Base-by-base conservation (phyloP, 148 eudicot genomes). In the Arctostaphylos glauca region DNA sequence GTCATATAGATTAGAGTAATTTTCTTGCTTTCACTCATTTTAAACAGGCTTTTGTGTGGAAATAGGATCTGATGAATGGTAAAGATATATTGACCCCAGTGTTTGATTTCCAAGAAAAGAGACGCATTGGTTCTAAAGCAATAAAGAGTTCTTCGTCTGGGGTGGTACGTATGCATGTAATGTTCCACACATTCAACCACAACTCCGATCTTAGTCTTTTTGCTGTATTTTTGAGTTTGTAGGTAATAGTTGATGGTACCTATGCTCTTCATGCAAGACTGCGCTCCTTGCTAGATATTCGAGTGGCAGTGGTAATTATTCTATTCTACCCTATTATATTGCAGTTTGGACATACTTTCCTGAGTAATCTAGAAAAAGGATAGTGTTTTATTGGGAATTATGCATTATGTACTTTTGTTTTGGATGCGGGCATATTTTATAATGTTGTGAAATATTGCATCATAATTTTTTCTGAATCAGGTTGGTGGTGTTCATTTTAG, bases 401-500 rank as follows among this genome's bases (percentile, higher is more conserved):
- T 66, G 18, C 31, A 16, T 25, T 66, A 66, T 31, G 13, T 14
- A 12, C 10, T 21, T 66, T 31, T 31, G 38, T 66, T 3, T 66
- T 66, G 16, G 44, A 76, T 5, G 10, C 14, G 10, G 41, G 12
- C 49, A 38, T 54, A 9, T 31, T 67, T 38, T 18, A 23, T 52
- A 80, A 19, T 80, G 6, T 64, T 48, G 3, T 21, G 82, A 67
- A 31, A 31, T 41, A 18, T 49, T 16, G 55, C 49, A 25, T 62
- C 54, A 64, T 49, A 43, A 10, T 13, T 46, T 53, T 60, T 67
- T 31, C 2, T 76, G 72, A 74, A 72, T 43, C 88, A 97, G 99
- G 99, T 97, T 90, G 99, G 99, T 53, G 99, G 99, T 79, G 98
- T 97, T 87, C 99, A 97, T 88, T 97, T 97, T 84, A 97, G 99